phyloP scores from a whole-genome alignment of 2,329 filamentous ascomycete species.

The Neonectria ditissima region DNA sequence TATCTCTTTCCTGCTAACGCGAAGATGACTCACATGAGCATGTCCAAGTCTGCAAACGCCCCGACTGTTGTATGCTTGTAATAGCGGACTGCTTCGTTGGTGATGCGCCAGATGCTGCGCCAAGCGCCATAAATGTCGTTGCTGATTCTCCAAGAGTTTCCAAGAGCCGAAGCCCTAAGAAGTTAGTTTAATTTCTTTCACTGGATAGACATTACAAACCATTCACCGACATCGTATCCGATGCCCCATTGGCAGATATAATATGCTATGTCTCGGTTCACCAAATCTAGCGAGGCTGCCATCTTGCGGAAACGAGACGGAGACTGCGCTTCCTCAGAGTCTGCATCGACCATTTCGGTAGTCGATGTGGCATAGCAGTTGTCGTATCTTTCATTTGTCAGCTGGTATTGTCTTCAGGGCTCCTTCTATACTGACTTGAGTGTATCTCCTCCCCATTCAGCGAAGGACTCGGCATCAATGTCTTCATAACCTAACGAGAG shows the following conservation, averaged over 20 bases:
- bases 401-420: rapidly evolving
- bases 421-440: slow-evolving; percentile 58
- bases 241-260: slow-evolving; percentile 67
- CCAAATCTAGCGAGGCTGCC: slow-evolving; percentile 54
- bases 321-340: slow-evolving; percentile 53
- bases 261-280: slow-evolving; percentile 58
- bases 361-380: slow-evolving; percentile 61
- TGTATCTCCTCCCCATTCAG: slow-evolving; percentile 59
- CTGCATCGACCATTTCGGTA: slow-evolving; percentile 56
- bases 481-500: slow-evolving; percentile 52
- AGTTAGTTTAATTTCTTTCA: not conserved
- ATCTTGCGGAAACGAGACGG: slow-evolving; percentile 59
- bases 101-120: slow-evolving; percentile 63
- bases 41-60: slow-evolving; percentile 64
- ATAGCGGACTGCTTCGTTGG: slow-evolving; percentile 63
- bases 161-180: slow-evolving; percentile 55
- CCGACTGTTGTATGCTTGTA: slow-evolving; percentile 57
- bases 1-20: rapidly evolving
- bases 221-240: slow-evolving; percentile 59
- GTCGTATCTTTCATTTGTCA: slow-evolving; percentile 53
- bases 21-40: slow-evolving; percentile 56
- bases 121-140: slow-evolving; percentile 66
- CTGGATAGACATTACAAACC: slow-evolving; percentile 39
- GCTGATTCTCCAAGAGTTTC: slow-evolving; percentile 63
- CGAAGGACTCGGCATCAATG: slow-evolving; percentile 56